These are phyloP conservation scores for Ramicandelaber brevisporus DNA, from an alignment of 192 early-diverging fungal genomes.

Conservation along the genomic window DNA sequence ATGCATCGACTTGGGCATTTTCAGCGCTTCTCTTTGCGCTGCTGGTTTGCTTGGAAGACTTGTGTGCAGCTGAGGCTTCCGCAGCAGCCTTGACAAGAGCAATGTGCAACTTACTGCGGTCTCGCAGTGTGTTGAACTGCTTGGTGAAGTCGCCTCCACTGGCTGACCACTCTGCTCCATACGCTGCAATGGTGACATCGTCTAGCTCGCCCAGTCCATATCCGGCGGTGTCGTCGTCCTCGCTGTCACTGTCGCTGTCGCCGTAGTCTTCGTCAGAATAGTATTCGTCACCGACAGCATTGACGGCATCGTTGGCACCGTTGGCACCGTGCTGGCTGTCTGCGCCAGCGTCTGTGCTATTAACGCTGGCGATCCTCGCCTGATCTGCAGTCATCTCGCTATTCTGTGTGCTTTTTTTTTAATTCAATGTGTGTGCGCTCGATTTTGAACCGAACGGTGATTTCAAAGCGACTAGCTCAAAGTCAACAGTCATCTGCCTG, in stretches of 20 bases:
- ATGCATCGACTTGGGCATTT: no score
- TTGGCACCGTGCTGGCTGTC: no score
- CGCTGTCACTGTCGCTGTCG: constrained; percentile 29
- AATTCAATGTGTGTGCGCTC: no score
- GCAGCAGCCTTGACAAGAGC: constrained; percentile 1
- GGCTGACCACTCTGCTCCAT: constrained; percentile 54
- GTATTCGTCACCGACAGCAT: constrained; percentile 7
- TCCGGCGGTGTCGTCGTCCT: constrained; percentile 50
- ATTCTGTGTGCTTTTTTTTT: no score
- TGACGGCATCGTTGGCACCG: no score
- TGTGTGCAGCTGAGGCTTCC: constrained; percentile 1
- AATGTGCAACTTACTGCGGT: constrained; percentile 23
- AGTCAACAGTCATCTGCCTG: no score
- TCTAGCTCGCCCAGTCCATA: constrained; percentile 61
- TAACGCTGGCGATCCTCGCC: no score
- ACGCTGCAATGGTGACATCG: constrained; percentile 49
- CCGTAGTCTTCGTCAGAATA: constrained; percentile 18
- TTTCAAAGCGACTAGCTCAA: no score
- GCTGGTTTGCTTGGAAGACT: constrained; percentile 7
- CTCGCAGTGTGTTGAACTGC: constrained; percentile 62
- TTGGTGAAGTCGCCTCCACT: constrained; percentile 82
- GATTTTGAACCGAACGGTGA: no score
- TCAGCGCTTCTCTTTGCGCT: constrained; percentile 1
- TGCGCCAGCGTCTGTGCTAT: no score
- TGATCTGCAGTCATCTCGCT: no score